These are phyloP conservation scores for Trametes polyzona DNA, from an alignment of 1,284 basidiomycete species.

Conservation along the genomic window DNA sequence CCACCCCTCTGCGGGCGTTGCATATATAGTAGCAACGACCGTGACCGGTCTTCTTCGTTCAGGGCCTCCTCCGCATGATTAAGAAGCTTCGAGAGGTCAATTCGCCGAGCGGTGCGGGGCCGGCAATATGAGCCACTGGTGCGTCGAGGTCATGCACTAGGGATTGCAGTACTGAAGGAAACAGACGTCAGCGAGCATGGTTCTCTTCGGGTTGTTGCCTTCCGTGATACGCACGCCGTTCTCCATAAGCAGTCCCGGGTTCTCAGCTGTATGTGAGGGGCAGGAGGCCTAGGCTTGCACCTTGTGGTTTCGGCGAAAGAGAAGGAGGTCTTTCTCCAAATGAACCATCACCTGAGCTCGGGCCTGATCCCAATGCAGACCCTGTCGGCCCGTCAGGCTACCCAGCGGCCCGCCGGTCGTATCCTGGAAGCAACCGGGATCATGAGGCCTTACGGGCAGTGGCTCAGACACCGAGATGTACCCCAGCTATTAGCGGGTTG, in stretches of 20 bases:
- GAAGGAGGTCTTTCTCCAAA: background rate
- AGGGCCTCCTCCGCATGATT: slow-evolving; percentile 2
- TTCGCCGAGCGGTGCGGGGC: slow-evolving; percentile 4
- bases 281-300: no score
- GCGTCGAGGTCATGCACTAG: background rate
- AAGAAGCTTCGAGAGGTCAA: background rate
- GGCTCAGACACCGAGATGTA: no score
- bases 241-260: background rate
- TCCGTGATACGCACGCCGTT: background rate
- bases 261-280: background rate
- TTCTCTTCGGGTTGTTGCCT: background rate
- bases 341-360: background rate
- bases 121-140: background rate
- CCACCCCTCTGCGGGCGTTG: background rate
- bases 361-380: background rate
- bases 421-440: slow-evolving; percentile 2
- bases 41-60: slow-evolving; percentile 2
- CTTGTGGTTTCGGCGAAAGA: background rate
- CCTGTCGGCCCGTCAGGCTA: no score
- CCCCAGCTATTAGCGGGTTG: no score
- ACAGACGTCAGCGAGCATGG: background rate
- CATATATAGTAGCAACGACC: background rate
- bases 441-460: no score
- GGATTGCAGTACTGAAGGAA: background rate
- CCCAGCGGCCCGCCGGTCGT: no score